Conservation (phyloP, 306 rosid species). For the Notholithocarpus densiflorus region DNA sequence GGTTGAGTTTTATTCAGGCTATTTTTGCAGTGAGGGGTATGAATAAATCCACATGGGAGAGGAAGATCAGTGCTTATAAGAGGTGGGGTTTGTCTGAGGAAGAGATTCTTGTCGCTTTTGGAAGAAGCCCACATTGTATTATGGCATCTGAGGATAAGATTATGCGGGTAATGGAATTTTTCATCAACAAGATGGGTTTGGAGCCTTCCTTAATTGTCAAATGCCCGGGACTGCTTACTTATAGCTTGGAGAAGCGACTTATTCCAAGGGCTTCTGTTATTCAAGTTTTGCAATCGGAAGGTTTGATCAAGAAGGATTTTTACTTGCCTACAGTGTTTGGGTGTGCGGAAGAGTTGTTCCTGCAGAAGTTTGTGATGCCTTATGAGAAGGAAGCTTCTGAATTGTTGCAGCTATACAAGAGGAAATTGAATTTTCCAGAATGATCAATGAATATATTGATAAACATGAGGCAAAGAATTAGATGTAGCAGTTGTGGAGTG, state of each 20-base stretch:
- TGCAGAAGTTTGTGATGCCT: conserved; percentile 22
- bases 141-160: conserved; percentile 32
- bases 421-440: neutral
- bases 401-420: conserved; percentile 20
- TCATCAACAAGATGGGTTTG: conserved; percentile 35
- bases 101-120: too few species aligned
- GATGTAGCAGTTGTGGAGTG: too few species aligned
- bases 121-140: conserved; percentile 20
- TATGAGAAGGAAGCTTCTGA: conserved; percentile 27
- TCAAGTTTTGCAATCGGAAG: conserved; percentile 24
- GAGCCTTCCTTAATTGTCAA: conserved; percentile 11
- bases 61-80: conserved; percentile 1
- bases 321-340: neutral
- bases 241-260: conserved; percentile 29
- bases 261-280: conserved; percentile 39
- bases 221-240: conserved; percentile 20
- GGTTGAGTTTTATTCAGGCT: conserved; percentile 18
- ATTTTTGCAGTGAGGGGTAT: neutral
- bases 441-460: neutral
- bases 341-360: neutral
- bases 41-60: conserved; percentile 28
- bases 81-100: too few species aligned
- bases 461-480: too few species aligned
- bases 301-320: conserved; percentile 20
- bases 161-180: conserved; percentile 30